Evolutionary conservation across 768 basidiomycete species (phyloP), one percentile per base, ranked within the genome.

Genomic region (Harrya chromipes): DNA sequence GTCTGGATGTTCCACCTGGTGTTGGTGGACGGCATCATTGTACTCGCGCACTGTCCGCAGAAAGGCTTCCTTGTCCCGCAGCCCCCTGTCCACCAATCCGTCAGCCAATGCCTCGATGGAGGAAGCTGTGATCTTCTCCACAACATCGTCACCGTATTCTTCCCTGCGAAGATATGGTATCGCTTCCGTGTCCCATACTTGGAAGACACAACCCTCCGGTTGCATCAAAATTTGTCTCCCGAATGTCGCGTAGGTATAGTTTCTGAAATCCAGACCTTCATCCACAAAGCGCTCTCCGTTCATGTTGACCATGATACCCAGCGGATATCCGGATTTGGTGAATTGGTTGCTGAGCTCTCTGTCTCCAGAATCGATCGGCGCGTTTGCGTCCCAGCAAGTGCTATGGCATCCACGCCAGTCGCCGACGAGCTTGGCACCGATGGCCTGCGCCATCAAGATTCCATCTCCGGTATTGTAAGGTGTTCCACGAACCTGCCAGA

Each of bases 391-490:
- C 85, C 85, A 86, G 58, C 78, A 79, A 5, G 84, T 85, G 51
- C 81, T 83, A 57, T 87, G 85, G 54, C 85, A 87, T n/a, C 83
- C 79, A 40, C 56, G 61, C 79, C 82, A 87, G 67, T 86, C 82
- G n/a, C 84, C 84, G 0, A 69, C 65, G n/a, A 81, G 68, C 44
- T 73, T 73, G 16, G 81, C 83, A 6, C 83, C 80, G 26, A 79
- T 49, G 8, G 67, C 63, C 21, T 67, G 57, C 2, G 82, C 84
- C 52, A 86, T 70, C 34, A 64, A 54, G 50, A 87, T 75, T 1
- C 82, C 81, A 55, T 87, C 85, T 16, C 85, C 83, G n/a, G 73
- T 76, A 53, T 87, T 85, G 61, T 82, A 83, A 6, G 85, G 84
- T 2, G 85, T 87, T 16, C 85, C 83, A 50, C 84, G 77, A 44